phyloP scores from a whole-genome alignment of 2,329 filamentous ascomycete genomes.

The Penicillium aurantiogriseum region DNA sequence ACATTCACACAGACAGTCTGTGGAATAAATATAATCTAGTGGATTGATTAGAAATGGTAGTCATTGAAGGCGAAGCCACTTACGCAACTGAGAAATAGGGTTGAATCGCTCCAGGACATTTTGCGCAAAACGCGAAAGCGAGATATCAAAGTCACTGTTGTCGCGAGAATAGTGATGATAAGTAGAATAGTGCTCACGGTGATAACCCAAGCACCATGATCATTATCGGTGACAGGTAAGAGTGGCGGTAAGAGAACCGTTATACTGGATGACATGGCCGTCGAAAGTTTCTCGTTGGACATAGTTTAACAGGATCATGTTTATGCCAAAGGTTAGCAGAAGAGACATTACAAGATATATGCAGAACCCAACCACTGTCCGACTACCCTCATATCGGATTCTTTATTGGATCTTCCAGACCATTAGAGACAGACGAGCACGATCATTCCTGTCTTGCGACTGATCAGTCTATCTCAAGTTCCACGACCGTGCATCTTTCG shows the following conservation, averaged over 20 bases:
- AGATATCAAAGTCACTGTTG: slow-evolving; percentile 10
- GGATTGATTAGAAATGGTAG: not conserved
- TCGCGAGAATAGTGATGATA: slow-evolving; percentile 7
- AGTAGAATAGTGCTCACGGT: slow-evolving; percentile 13
- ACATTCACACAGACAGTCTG: slow-evolving; percentile 11
- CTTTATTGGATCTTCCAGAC: not conserved
- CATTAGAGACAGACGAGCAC: not conserved
- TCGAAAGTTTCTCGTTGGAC: not conserved
- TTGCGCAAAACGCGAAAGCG: slow-evolving; percentile 5
- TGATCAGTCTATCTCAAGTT: slow-evolving; percentile 3
- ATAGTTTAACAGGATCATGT: not conserved
- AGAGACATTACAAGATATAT: not conserved
- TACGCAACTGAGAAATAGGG: slow-evolving; percentile 5
- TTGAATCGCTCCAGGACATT: slow-evolving; percentile 8
- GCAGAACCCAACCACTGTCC: not conserved
- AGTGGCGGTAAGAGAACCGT: not conserved
- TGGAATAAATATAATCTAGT: slow-evolving; percentile 3
- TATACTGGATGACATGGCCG: not conserved
- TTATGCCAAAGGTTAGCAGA: not conserved
- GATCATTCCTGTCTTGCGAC: not conserved
- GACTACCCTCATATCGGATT: not conserved
- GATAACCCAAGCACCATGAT: slow-evolving; percentile 15
- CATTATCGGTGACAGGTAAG: slow-evolving; percentile 7
- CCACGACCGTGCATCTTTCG: not conserved
- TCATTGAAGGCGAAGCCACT: not conserved